Percentiles rank a stretch among this genome's conserved stretches.
Evolutionary conservation across 164 flowering plant genomes (phyloP).

Genomic region (Kingdonia uniflora): DNA sequence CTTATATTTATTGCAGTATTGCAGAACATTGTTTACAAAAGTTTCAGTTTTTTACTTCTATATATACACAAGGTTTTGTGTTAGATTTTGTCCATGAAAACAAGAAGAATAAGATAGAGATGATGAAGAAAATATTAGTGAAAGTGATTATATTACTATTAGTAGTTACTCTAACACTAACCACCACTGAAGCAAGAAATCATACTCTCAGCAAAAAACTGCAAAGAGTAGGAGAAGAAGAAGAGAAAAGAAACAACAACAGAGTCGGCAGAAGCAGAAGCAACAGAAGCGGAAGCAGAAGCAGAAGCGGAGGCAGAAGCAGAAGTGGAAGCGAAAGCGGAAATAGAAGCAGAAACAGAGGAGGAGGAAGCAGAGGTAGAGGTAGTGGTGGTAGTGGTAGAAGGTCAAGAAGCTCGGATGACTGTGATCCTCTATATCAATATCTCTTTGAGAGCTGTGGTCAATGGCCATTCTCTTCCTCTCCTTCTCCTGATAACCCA

Average conservation of each 20-base stretch:
- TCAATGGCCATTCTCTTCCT: background rate
- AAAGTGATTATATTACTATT: conserved; percentile 5
- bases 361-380: background rate
- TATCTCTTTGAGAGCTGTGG: conserved; percentile 3
- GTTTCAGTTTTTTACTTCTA: no score
- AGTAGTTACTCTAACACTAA: background rate
- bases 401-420: background rate
- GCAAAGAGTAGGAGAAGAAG: conserved; percentile 13
- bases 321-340: conserved; percentile 10
- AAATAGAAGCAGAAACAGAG: conserved; percentile 1
- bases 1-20: no score
- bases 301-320: conserved; percentile 4
- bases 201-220: conserved; percentile 2
- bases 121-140: conserved; percentile 3
- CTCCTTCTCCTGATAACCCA: no score
- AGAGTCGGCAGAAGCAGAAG: conserved; percentile 11
- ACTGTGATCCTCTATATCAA: background rate
- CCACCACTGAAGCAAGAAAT: conserved; percentile 4
- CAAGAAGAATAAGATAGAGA: conserved; percentile 2
- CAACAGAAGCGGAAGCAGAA: conserved; percentile 4
- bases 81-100: no score
- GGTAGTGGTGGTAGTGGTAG: conserved; percentile 7
- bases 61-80: no score
- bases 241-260: conserved; percentile 6
- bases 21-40: no score